Evolutionary conservation across 2,329 filamentous ascomycete genomes (phyloP).

Genomic region (Lecanicillium sp.): DNA sequence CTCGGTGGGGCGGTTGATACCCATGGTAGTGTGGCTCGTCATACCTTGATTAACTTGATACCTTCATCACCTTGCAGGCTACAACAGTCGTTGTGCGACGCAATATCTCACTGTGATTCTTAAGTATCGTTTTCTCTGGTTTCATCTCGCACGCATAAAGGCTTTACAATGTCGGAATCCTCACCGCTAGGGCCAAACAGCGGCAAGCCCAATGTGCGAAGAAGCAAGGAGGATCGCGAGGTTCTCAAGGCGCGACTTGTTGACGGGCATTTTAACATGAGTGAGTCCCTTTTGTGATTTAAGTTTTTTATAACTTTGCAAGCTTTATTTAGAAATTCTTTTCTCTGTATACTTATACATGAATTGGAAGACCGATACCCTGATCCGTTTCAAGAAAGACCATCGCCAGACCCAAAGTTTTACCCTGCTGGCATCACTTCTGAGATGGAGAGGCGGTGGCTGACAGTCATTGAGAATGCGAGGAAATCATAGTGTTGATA

Average conservation of each 20-base stretch:
- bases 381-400: constrained; percentile 36
- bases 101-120: too few relatives aligned
- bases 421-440: constrained; percentile 30
- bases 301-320: not conserved
- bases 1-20: too few relatives aligned
- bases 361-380: constrained; percentile 29
- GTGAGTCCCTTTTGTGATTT: constrained; percentile 22
- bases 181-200: constrained; percentile 11
- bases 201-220: constrained; percentile 22
- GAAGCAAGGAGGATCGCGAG: constrained; percentile 36
- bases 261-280: constrained; percentile 37
- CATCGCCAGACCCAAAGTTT: constrained; percentile 21
- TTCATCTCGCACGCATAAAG: constrained; percentile 4
- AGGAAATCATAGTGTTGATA: too few relatives aligned
- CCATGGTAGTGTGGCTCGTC: too few relatives aligned
- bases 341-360: too few relatives aligned
- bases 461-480: constrained; percentile 20
- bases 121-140: too few relatives aligned
- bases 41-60: too few relatives aligned
- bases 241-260: constrained; percentile 26
- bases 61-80: too few relatives aligned
- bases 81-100: too few relatives aligned
- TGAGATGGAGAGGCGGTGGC: constrained; percentile 32
- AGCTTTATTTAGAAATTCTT: too few relatives aligned
- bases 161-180: constrained; percentile 3